Evolutionary conservation across 768 basidiomycete genomes (phyloP), one percentile per base, ranked within the genome.

Genomic region (Solioccasus polychromus): DNA sequence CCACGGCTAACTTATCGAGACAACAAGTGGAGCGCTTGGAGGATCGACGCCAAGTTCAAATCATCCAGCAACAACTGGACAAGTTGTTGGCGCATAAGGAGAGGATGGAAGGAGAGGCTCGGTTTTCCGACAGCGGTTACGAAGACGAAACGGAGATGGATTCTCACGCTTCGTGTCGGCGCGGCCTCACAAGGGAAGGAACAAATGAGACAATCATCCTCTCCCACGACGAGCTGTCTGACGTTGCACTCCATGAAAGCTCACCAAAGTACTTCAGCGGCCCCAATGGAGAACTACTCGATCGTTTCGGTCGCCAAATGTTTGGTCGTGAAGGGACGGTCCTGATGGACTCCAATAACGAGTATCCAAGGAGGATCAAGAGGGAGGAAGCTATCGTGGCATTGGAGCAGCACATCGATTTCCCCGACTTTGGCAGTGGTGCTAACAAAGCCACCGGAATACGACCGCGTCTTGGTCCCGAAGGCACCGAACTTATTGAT

Each of bases 401-500:
- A 5, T n/a, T n/a, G n/a, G n/a, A n/a, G n/a, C n/a, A n/a, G n/a
- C n/a, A n/a, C n/a, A n/a, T n/a, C n/a, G n/a, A n/a, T n/a, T n/a
- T n/a, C n/a, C n/a, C n/a, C n/a, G n/a, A n/a, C n/a, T n/a, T n/a
- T n/a, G n/a, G n/a, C n/a, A n/a, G n/a, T n/a, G n/a, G n/a, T n/a
- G n/a, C n/a, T n/a, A 9, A n/a, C 26, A 14, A 30, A 14, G 19
- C 26, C 18, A 39, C 31, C 6, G 44, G 29, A 23, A 15, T 29
- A n/a, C 29, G 34, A 35, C 47, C 32, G 32, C 48, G 49, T 30
- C 39, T 63, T 5, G 62, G 62, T 4, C 58, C 52, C 1, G 47
- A 54, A 12, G 62, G 53, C 25, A 63, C 62, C 11, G 55, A 58
- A 8, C 57, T 63, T 23, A 44, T 63, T 32, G 35, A 51, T n/a